Conservation (phyloP, 495 filamentous ascomycete species). For the Hypoxylon trugodes region DNA sequence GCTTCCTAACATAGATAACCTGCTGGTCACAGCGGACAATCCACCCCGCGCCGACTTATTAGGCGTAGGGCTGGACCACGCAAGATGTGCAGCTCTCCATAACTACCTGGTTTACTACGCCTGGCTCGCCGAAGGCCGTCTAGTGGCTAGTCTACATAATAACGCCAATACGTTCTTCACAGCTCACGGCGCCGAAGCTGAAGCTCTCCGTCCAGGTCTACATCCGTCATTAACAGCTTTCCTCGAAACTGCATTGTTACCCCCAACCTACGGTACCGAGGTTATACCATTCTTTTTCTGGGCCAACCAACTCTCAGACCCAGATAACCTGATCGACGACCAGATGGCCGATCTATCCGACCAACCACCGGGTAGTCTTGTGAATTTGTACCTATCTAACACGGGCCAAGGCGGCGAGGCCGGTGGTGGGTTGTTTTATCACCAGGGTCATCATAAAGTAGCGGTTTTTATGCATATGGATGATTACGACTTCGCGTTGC, state of each 20-base stretch:
- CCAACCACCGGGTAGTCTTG: slow-evolving; percentile 12
- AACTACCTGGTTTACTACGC: slow-evolving; percentile 51
- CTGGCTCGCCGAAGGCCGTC: slow-evolving; percentile 42
- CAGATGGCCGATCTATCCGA: background rate
- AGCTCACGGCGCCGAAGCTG: slow-evolving; percentile 24
- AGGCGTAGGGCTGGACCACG: slow-evolving; percentile 42
- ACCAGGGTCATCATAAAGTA: slow-evolving; percentile 34
- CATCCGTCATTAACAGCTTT: slow-evolving; percentile 41
- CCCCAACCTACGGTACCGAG: background rate
- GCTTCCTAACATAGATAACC: slow-evolving; percentile 37
- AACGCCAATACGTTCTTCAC: slow-evolving; percentile 31
- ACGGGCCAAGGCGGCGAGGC: slow-evolving; percentile 15
- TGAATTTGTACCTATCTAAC: slow-evolving; percentile 26
- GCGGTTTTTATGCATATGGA: slow-evolving; percentile 32
- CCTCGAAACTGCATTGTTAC: slow-evolving; percentile 39
- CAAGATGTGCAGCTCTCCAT: slow-evolving; percentile 54
- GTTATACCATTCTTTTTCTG: slow-evolving; percentile 23
- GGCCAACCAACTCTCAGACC: slow-evolving; percentile 1
- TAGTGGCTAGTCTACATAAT: background rate
- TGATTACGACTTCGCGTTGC: slow-evolving; percentile 27
- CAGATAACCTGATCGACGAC: slow-evolving; percentile 10
- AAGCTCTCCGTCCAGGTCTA: slow-evolving; percentile 36
- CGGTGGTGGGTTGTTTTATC: slow-evolving; percentile 34
- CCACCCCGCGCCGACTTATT: slow-evolving; percentile 40
- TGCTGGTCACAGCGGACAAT: slow-evolving; percentile 44